phyloP scores from a whole-genome alignment of 73 alveolate species.

The Paramecium tetraurelia region DNA sequence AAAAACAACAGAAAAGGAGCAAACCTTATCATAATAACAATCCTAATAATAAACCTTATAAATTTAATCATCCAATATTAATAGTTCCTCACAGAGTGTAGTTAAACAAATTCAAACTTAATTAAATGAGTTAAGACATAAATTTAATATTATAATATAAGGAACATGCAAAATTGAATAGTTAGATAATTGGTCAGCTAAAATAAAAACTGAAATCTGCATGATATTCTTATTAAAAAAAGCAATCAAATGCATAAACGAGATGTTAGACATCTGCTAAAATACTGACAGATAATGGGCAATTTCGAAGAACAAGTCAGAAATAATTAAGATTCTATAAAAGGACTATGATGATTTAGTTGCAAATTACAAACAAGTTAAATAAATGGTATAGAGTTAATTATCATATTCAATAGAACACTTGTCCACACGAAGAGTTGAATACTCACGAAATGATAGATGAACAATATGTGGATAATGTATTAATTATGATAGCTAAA shows the following conservation, averaged over 20 bases:
- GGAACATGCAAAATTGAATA: slow-evolving; percentile 42
- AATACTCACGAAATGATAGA: slow-evolving; percentile 47
- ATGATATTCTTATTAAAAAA: not conserved
- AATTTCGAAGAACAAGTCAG: not conserved
- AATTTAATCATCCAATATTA: not conserved
- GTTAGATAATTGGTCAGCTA: slow-evolving; percentile 23
- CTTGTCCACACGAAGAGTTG: slow-evolving; percentile 34
- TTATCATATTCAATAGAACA: not conserved
- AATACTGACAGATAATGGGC: slow-evolving; percentile 34
- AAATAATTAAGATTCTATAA: not conserved
- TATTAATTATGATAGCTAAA: slow-evolving; percentile 35
- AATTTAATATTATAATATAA: not conserved
- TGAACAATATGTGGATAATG: slow-evolving; percentile 47
- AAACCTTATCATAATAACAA: not conserved
- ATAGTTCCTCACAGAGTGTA: not conserved
- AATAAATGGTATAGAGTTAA: not conserved
- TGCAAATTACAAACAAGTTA: not conserved
- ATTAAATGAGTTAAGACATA: slow-evolving; percentile 7
- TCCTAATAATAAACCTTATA: not conserved
- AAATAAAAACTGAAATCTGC: slow-evolving; percentile 42
- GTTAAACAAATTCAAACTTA: not conserved
- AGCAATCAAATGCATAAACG: slow-evolving; percentile 14
- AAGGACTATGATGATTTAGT: slow-evolving; percentile 5
- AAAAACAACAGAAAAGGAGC: not conserved
- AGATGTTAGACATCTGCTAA: slow-evolving; percentile 15